phyloP scores from a whole-genome alignment of 148 eudicot genomes.

The Limonium bicolor region DNA sequence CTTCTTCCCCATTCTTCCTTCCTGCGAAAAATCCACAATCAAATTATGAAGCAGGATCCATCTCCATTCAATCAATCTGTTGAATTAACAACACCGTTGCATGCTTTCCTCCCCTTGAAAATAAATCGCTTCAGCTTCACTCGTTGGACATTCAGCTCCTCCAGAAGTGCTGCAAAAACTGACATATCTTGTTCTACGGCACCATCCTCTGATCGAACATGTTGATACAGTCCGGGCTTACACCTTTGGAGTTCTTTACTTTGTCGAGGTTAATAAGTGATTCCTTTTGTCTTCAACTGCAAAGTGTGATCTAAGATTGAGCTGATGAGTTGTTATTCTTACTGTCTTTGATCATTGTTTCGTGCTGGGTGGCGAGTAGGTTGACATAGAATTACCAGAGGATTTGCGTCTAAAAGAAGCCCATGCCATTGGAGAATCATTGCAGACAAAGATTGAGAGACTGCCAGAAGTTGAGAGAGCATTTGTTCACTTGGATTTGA shows the following conservation, averaged over 20 bases:
- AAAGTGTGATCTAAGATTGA: neutral
- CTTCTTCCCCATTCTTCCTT: neutral
- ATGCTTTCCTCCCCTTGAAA: neutral
- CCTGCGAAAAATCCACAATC: too few relatives aligned
- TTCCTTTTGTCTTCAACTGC: neutral
- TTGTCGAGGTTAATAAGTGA: conserved; percentile 42
- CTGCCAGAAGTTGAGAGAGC: conserved; percentile 59
- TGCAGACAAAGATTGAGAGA: conserved; percentile 55
- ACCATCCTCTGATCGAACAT: conserved; percentile 36
- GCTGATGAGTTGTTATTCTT: neutral
- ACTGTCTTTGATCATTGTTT: neutral
- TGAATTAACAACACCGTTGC: too few relatives aligned
- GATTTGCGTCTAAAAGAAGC: conserved; percentile 47
- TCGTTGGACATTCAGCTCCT: conserved; percentile 68
- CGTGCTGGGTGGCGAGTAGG: too few relatives aligned
- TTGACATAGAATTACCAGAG: conserved; percentile 59
- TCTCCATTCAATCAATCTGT: too few relatives aligned
- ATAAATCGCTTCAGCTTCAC: conserved; percentile 34
- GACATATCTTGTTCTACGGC: conserved; percentile 50
- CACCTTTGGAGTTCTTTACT: conserved; percentile 68
- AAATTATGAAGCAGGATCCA: too few relatives aligned
- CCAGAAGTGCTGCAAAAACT: conserved; percentile 63
- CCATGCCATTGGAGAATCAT: conserved; percentile 47
- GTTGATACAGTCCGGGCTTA: conserved; percentile 78
- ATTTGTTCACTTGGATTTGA: conserved; percentile 60